These are phyloP conservation scores for Parietichytrium sp. DNA, from an alignment of 108 stramenopile genomes.

Conservation along the genomic window DNA sequence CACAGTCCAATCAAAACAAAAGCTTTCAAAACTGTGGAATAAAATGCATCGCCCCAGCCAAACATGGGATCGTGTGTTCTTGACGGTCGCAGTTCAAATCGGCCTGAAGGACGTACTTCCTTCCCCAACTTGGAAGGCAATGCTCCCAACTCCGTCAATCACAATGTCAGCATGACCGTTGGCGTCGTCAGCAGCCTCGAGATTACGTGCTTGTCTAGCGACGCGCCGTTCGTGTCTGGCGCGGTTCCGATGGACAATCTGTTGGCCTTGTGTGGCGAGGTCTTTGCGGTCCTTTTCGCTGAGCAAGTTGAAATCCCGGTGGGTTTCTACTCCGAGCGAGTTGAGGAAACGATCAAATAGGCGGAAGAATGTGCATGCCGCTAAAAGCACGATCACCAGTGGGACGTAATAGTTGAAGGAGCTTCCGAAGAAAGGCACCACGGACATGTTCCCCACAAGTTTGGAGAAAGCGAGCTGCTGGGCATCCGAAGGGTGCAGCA, in stretches of 20 bases:
- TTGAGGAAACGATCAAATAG: conserved; percentile 20
- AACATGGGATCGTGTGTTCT: too few species aligned
- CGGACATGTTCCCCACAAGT: not conserved
- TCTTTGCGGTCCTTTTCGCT: not conserved
- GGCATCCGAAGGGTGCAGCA: not conserved
- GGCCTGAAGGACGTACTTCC: too few species aligned
- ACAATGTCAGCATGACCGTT: too few species aligned
- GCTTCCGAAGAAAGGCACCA: conserved; percentile 7
- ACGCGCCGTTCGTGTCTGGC: not conserved
- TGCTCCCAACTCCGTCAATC: too few species aligned
- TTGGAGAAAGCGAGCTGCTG: conserved; percentile 8
- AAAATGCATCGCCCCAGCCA: too few species aligned
- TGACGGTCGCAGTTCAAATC: too few species aligned
- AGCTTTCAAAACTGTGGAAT: too few species aligned
- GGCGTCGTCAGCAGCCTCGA: too few species aligned
- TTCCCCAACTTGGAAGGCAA: too few species aligned
- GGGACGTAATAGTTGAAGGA: conserved; percentile 3
- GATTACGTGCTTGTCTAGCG: not conserved
- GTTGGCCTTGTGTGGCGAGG: not conserved
- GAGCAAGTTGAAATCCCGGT: not conserved
- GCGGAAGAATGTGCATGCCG: conserved; percentile 28
- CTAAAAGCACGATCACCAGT: not conserved
- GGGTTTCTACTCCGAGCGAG: conserved; percentile 5
- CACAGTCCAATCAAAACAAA: too few species aligned
- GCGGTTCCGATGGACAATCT: not conserved